Percentiles rank a stretch among this genome's conserved stretches.
These are phyloP conservation scores for Dalechampia spathulata DNA, from an alignment of 441 rosid species.

Conservation along the genomic window DNA sequence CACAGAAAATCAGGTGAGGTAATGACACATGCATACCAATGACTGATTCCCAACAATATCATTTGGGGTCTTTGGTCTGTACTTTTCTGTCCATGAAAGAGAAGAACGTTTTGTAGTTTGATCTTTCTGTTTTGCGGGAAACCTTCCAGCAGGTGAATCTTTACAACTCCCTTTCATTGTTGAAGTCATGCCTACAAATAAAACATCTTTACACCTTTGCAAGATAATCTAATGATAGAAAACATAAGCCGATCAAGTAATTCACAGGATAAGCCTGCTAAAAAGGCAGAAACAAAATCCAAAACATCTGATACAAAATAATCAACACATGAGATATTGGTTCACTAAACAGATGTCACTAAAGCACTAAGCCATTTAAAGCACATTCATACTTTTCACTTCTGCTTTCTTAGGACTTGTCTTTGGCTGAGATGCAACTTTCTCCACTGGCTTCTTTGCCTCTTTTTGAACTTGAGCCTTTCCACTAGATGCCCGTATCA, in stretches of 20 bases:
- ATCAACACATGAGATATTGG: not conserved
- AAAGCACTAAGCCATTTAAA: not conserved
- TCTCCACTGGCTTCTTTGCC: slow-evolving; percentile 33
- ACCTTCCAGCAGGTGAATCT: slow-evolving; percentile 21
- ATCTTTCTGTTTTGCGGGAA: slow-evolving; percentile 43
- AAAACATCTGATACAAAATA: not conserved
- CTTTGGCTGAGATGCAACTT: slow-evolving; percentile 35
- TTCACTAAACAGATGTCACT: not conserved
- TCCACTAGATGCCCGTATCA: slow-evolving; percentile 54
- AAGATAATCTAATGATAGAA: slow-evolving; percentile 4
- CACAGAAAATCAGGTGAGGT: not conserved
- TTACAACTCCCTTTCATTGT: slow-evolving; percentile 22
- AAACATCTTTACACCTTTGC: slow-evolving; percentile 11
- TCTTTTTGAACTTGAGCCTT: slow-evolving; percentile 34
- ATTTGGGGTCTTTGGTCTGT: slow-evolving; percentile 71
- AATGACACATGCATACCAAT: slow-evolving; percentile 36
- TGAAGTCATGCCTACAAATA: slow-evolving; percentile 27
- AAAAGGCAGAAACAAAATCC: not conserved
- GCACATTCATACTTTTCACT: slow-evolving; percentile 56
- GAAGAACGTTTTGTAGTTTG: slow-evolving; percentile 33
- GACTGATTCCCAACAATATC: slow-evolving; percentile 94
- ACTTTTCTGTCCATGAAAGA: slow-evolving; percentile 83
- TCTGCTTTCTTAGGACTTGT: slow-evolving; percentile 57
- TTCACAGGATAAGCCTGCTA: not conserved
- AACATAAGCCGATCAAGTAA: slow-evolving; percentile 1